Base-by-base conservation (phyloP, 495 filamentous ascomycete genomes). In the Tetracladium setigerum region DNA sequence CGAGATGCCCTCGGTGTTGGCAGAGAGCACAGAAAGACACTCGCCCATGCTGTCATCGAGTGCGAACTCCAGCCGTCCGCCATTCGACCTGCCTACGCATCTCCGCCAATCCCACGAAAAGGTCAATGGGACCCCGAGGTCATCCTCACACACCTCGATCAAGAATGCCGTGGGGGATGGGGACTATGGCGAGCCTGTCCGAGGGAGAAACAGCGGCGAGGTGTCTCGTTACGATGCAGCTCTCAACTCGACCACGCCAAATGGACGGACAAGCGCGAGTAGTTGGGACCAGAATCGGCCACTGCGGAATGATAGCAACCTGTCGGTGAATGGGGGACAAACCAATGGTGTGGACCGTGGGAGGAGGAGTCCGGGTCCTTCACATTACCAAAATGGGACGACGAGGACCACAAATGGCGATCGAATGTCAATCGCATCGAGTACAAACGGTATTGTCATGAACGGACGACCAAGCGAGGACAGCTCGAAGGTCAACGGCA, bases 1-100 rank as follows among this genome's bases (percentile, higher is more conserved):
- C 39, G 63, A 71, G 59, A 82, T 82, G 78, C 78, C 78, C 64
- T 76, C 74, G 47, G 75, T 78, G 61, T 39, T 78, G 61, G 63
- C 70, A 52, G 73, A 75, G 62, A 66, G 72, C 46, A 66, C 63
- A 55, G 65, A 65, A 50, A 27, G 22, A 27, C 22, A 27, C 22
- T 27, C 22, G 22, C 64, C 64, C 48, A 66, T 71, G 51, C 41
- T 54, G 30, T 49, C 50, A 33, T 43, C 50, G 34, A 50, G 17
- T 47, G 3, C 22, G 22, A 27, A 27, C n/a, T n/a, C n/a, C n/a
- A n/a, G n/a, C 22, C 47, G 50, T 3, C 41, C 50, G 11, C 49
- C 38, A 12, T 70, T 70, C 54, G 62, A 66, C 43, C 64, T 67
- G 33, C 62, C 60, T 50, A 53, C 49, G 44, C 61, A 61, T 49